These are phyloP conservation scores for Phytophthora lateralis DNA, from an alignment of 352 stramenopile species.

Conservation along the genomic window DNA sequence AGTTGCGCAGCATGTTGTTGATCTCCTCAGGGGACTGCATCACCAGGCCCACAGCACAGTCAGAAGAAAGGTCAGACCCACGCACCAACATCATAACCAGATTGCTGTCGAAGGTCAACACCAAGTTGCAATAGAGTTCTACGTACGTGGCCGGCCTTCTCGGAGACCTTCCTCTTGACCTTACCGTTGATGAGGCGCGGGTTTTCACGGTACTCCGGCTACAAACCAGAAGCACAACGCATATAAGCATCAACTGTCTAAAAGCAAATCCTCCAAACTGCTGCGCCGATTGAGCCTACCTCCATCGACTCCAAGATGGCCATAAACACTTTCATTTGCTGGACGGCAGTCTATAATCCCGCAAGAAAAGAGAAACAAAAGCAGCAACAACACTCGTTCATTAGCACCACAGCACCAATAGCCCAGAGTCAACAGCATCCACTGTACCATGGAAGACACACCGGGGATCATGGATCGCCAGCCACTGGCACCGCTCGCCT, in stretches of 20 bases:
- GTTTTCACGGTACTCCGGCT: constrained; percentile 74
- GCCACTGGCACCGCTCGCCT: constrained; percentile 69
- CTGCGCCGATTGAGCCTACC: constrained; percentile 20
- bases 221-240: background rate
- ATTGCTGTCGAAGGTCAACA: too few relatives aligned
- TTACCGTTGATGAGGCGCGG: constrained; percentile 86
- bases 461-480: constrained; percentile 84
- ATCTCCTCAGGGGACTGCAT: constrained; percentile 79
- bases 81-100: background rate
- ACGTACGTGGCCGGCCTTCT: constrained; percentile 84
- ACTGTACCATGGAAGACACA: constrained; percentile 74
- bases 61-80: constrained; percentile 3
- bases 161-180: constrained; percentile 78
- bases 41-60: background rate
- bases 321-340: constrained; percentile 88
- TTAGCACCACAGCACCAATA: constrained; percentile 3
- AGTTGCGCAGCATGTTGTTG: constrained; percentile 88
- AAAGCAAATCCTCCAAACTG: background rate
- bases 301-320: constrained; percentile 80
- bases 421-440: background rate
- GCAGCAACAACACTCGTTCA: background rate
- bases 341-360: constrained; percentile 65
- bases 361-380: background rate
- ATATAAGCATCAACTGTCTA: background rate
- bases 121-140: constrained; percentile 1